Evolutionary conservation across 23 red algal genomes (phyloP), one percentile per base, ranked within the genome.

Genomic region (Agarophyton chilense): DNA sequence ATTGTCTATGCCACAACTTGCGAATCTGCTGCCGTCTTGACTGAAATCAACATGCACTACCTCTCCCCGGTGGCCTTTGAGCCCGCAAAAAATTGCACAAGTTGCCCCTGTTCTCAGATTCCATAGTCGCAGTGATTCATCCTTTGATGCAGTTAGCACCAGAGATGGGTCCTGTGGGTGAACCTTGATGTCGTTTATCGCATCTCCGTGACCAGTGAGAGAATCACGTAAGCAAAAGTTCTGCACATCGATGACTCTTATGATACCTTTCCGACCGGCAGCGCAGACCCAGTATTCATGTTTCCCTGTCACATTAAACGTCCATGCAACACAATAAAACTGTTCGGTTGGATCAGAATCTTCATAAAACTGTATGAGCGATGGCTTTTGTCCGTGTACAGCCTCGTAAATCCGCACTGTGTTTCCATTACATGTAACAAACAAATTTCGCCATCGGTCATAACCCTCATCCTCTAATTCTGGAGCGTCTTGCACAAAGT

Each of bases 111-210:
- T 94, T 61, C 74, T 58, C 41, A 92, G 33, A n/a, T 98, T 93
- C 95, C 95, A 98, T 63, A 98, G 63, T 43, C 95, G 77, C 76
- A 94, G 49, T 42, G 91, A 94, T 52, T 98, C 95, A 43, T 98
- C 95, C 77, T 91, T 86, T 46, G 91, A 90, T 0, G 95, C 95
- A 0, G 84, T 91, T 0, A 94, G 53, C n/a, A 98, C 29, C 18
- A 93, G 79, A 22, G 95, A 77, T 68, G 92, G 82, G 49, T 93
- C 90, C 18, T 42, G 35, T 56, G 95, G 95, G 65, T 94, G 87
- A n/a, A 92, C 77, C 29, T 79, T 78, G 0, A 98, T 73, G 51
- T 89, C 78, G 63, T 98, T 91, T 52, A 98, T 78, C 22, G 89
- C 73, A 13, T 89, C 76, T 24, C 95, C 92, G 67, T 98, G 95